phyloP scores from a whole-genome alignment of 768 basidiomycete genomes.

The Hygrophorus pudorinus region DNA sequence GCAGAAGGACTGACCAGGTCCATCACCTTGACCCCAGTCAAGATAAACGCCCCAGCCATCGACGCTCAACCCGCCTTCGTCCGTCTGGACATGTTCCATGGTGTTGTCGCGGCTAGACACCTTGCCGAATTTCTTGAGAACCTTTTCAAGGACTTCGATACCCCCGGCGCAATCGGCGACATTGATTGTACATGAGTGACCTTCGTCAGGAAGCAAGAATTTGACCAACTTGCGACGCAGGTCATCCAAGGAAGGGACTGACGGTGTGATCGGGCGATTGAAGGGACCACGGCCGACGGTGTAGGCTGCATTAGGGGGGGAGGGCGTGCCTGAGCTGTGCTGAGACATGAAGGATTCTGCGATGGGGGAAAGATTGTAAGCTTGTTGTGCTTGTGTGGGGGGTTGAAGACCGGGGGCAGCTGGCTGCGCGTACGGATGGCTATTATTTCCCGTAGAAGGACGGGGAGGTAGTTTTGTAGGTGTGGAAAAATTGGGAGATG shows the following conservation, averaged over 20 bases:
- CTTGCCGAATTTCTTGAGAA: conserved; percentile 85
- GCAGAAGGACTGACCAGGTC: conserved; percentile 31
- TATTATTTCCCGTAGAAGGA: conserved; percentile 30
- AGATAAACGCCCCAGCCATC: conserved; percentile 88
- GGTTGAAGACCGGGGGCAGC: conserved; percentile 37
- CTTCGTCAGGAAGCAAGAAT: conserved; percentile 78
- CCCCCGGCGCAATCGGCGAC: conserved; percentile 74
- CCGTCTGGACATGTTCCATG: conserved; percentile 49
- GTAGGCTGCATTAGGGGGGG: conserved; percentile 41
- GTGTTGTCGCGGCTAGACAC: conserved; percentile 30
- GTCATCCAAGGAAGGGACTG: conserved; percentile 59
- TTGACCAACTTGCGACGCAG: conserved; percentile 80
- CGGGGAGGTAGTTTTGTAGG: conserved; percentile 37
- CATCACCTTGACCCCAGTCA: conserved; percentile 46
- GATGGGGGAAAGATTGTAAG: conserved; percentile 58
- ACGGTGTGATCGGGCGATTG: conserved; percentile 29
- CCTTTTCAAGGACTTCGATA: conserved; percentile 80
- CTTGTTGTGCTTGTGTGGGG: conserved; percentile 20
- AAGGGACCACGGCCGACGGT: conserved; percentile 55
- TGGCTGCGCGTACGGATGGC: conserved; percentile 46
- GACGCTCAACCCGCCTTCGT: conserved; percentile 68
- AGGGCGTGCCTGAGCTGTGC: conserved; percentile 30
- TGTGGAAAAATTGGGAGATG: conserved; percentile 24
- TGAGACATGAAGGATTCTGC: conserved; percentile 47
- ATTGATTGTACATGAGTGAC: conserved; percentile 67